Evolutionary conservation across 192 early-diverging fungal species (phyloP), one percentile per base, ranked within the genome.

Genomic region (Lobosporangium transversale): DNA sequence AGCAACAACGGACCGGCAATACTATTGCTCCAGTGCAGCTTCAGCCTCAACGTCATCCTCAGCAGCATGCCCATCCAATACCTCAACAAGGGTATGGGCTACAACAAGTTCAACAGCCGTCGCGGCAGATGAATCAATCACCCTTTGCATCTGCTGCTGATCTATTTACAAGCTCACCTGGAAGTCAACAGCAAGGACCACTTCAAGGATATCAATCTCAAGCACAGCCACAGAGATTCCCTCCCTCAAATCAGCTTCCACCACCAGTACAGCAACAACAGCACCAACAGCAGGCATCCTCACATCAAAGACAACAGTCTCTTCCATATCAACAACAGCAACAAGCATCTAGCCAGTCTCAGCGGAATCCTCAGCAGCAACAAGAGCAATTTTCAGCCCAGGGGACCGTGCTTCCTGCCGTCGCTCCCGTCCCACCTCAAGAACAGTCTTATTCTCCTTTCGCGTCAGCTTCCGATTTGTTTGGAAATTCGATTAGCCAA

Each of bases 11-110:
- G 12, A n/a, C n/a, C 32, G 21, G 10, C 50, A 62, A n/a, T 48
- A 50, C 0, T 57, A 49, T 17, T 21, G 43, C 21, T 29, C 59
- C 21, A 6, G 32, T 26, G 20, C 66, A 78, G 56, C 32, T 54
- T 55, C 70, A 64, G 29, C 53, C 70, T 45, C 75, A 71, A 40
- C 70, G 62, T 24, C 70, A 68, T 26, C 76, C 75, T 21, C 81
- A 79, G 48, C 70, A 54, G 64, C 80, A 62, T 61, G 68, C 44
- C 40, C 75, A 50, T 26, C 66, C 48, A 14, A 66, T 58, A 48
- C 61, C 40, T 43, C 55, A 50, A 3, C 69, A 57, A 4, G 42
- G 35, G 24, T 35, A 57, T 7, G 58, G 42, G 15, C 53, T 32
- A 18, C 54, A 55, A 24, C 64, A 42, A 10, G 37, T 40, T 7